Base-by-base conservation (phyloP, 1,284 basidiomycete genomes). In the Ceratobasidium sp. region DNA sequence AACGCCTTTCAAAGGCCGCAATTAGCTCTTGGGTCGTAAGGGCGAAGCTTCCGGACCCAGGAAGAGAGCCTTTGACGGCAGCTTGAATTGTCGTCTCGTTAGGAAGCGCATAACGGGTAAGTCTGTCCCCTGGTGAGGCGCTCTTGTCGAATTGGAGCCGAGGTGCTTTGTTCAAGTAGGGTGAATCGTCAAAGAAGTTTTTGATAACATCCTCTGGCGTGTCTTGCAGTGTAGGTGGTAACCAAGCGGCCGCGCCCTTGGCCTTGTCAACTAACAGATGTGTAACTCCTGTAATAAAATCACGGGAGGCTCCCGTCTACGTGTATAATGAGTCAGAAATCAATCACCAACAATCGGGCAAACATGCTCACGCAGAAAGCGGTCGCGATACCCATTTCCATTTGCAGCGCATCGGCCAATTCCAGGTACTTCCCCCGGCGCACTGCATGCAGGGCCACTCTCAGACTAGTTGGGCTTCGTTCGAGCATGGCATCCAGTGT, bases 381-480 rank as follows among this genome's bases (percentile, higher is more conserved):
- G 38, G 87, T 86, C 52, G 90, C 91, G 73, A 95, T 88, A 74
- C 84, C 85, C 75, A 91, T 80, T 77, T 96, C 94, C 87, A 92
- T 93, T 73, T 90, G 81, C 70, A 97, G 82, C 4, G 86, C 87
- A 70, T 91, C 82, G 25, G 84, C 81, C 53, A 97, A 81, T 17
- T 83, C 78, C 79, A 89, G 80, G 2, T 80, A 78, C 75, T 83
- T 86, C 15, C 92, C 94, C 71, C 82, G 81, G 58, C 91, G 86
- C 72, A 95, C 85, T 12, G 92, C 91, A 74, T 85, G 80, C 20
- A 98, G 82, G 20, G 94, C 87, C 31, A 98, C 89, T 76, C 91
- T 93, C 75, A 97, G 83, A 75, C 93, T 95, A 1, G 94, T 96
- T 3, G 95, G 95, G 77, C 93, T 94, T 62, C 93, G 87, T 72